Evolutionary conservation across 2,329 filamentous ascomycete species (phyloP).

Genomic region (Fusarium agapanthi): DNA sequence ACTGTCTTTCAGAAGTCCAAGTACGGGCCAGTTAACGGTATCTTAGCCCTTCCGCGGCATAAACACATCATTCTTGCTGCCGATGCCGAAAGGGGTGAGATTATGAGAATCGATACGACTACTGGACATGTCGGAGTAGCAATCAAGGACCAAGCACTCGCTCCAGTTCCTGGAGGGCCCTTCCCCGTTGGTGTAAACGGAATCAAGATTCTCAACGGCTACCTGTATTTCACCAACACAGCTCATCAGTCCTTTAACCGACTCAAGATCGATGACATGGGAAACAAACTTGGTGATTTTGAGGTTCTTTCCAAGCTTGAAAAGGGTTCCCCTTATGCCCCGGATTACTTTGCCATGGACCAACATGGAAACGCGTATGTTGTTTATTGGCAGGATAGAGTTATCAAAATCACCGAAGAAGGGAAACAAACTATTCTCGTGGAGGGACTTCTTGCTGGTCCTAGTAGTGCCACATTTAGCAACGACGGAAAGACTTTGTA

Average conservation of each 20-base stretch:
- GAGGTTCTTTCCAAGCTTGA: neutral
- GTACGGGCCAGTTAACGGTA: neutral
- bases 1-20: neutral
- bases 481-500: neutral
- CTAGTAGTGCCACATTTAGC: neutral
- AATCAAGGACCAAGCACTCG: neutral
- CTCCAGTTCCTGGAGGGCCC: neutral
- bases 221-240: slow-evolving; percentile 8
- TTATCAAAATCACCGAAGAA: neutral
- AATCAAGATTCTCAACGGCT: neutral
- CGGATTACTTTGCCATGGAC: neutral
- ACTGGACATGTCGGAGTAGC: neutral
- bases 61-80: slow-evolving; percentile 2
- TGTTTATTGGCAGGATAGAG: neutral
- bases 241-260: neutral
- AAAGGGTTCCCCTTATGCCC: neutral
- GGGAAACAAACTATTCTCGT: neutral
- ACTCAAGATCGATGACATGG: neutral
- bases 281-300: neutral
- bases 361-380: neutral
- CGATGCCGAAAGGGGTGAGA: neutral
- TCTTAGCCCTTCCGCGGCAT: neutral
- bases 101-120: neutral
- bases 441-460: neutral
- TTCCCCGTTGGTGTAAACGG: neutral